A percentile compares a stretch with the other conserved stretches of the same genome.
Conservation (phyloP, 352 stramenopile species). For the Globisporangium heterothallicum region DNA sequence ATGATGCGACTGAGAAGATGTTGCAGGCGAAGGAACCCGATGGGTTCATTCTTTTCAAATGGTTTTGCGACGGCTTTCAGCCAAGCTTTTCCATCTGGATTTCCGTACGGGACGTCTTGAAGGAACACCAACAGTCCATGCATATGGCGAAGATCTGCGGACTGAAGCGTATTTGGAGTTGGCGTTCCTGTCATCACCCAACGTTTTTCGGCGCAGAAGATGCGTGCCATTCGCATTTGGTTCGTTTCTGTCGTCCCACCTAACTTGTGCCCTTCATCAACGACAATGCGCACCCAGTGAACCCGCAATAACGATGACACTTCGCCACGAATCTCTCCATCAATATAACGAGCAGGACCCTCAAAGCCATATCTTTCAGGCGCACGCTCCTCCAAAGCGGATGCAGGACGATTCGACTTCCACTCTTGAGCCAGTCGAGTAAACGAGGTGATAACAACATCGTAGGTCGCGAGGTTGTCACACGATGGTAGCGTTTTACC, state of each 20-base stretch:
- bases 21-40: constrained; percentile 70
- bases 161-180: constrained; percentile 86
- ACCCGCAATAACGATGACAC: constrained; percentile 57
- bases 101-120: constrained; percentile 82
- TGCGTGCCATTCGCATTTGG: constrained; percentile 77
- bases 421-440: constrained; percentile 54
- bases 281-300: constrained; percentile 89
- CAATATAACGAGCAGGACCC: constrained; percentile 37
- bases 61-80: constrained; percentile 67
- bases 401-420: constrained; percentile 53
- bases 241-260: constrained; percentile 56
- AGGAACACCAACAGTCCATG: constrained; percentile 90
- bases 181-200: constrained; percentile 98
- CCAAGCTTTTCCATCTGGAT: constrained; percentile 65
- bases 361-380: constrained; percentile 73
- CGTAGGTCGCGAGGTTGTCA: constrained; percentile 43
- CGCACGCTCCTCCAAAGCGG: constrained; percentile 50
- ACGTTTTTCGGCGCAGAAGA: constrained; percentile 77
- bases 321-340: constrained; percentile 46
- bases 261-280: constrained; percentile 95
- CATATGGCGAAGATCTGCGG: constrained; percentile 84
- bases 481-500: constrained; percentile 30
- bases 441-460: constrained; percentile 77
- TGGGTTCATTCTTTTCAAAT: constrained; percentile 55
- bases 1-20: constrained; percentile 89